These are phyloP conservation scores for Colletotrichum phormii DNA, from an alignment of 2,329 filamentous ascomycete species.

Conservation along the genomic window DNA sequence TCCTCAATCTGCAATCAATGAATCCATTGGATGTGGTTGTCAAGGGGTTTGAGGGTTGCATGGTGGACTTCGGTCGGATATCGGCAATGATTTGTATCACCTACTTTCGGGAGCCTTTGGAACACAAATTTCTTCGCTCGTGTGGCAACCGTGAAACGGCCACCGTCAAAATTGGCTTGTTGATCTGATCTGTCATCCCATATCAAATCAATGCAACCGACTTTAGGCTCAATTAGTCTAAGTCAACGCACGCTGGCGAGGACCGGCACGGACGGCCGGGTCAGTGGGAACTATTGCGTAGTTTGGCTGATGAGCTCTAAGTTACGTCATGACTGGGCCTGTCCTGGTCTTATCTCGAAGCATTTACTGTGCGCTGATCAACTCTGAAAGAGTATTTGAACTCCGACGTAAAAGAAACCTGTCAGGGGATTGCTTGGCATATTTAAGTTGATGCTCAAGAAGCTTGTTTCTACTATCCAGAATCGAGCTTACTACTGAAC, in stretches of 20 bases:
- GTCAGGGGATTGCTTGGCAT: background rate
- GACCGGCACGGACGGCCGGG: background rate
- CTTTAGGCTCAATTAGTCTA: background rate
- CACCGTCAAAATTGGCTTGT: too few relatives aligned
- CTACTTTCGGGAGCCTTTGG: background rate
- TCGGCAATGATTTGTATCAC: background rate
- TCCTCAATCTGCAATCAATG: too few relatives aligned
- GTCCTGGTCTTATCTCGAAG: background rate
- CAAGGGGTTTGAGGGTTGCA: background rate
- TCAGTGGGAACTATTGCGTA: conserved; percentile 18
- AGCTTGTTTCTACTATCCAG: background rate
- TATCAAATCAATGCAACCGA: background rate
- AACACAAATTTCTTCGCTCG: background rate
- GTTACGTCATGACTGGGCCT: conserved; percentile 24
- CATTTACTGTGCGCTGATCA: background rate
- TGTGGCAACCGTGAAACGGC: background rate
- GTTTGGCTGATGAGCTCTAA: conserved; percentile 13
- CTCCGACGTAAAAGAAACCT: background rate
- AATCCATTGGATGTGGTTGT: background rate
- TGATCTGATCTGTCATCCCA: background rate
- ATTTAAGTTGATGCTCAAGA: background rate
- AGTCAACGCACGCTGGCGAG: background rate
- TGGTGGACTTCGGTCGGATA: background rate
- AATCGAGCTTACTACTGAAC: background rate
- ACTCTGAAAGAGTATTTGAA: background rate